Base-by-base conservation (phyloP, 2,329 filamentous ascomycete genomes). In the Exophiala dermatitidis region DNA sequence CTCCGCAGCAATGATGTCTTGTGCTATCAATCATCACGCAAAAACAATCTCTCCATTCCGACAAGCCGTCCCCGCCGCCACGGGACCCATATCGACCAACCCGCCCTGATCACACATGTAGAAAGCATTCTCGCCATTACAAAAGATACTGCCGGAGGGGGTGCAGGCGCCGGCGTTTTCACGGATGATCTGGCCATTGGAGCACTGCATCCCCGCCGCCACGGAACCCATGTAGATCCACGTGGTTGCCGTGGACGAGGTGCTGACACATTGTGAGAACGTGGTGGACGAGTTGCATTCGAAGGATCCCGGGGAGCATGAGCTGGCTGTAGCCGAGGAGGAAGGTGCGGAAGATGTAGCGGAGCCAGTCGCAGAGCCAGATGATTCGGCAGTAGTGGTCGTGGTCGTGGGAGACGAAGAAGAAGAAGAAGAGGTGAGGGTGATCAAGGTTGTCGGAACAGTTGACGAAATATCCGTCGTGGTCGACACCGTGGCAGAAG, bases 11-110 rank as follows among this genome's bases (percentile, higher is more conserved):
- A 19, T 19, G 19, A 19, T 19, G 19, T 19, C 19, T 19, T 19
- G 19, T 19, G 19, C 19, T 19, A 19, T 19, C 19, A 19, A 19
- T 19, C 19, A 19, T 46, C 36, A 47, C n/a, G 50, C 55, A 48
- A 48, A 50, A 4, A 28, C 52, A 43, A 60, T 60, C 31, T 40
- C 56, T 1, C 58, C 58, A 50, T 61, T 37, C 10, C 12, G 19
- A 56, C 70, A 72, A 7, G 50, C 48, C 31, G 66, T 72, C 4
- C 70, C 70, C 3, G 65, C 54, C 29, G 70, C 68, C 7, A 72
- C 70, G 28, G 60, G 46, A 3, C 70, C 70, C 70, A 72, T 72
- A 55, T 60, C 61, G 40, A 68, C 49, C 4, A 67, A 62, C 0
- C 57, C 57, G 36, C 59, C 59, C 36, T 60, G 53, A 44, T 58